Evolutionary conservation across 2,329 filamentous ascomycete genomes (phyloP).

Genomic region (Verticillium nubilum): DNA sequence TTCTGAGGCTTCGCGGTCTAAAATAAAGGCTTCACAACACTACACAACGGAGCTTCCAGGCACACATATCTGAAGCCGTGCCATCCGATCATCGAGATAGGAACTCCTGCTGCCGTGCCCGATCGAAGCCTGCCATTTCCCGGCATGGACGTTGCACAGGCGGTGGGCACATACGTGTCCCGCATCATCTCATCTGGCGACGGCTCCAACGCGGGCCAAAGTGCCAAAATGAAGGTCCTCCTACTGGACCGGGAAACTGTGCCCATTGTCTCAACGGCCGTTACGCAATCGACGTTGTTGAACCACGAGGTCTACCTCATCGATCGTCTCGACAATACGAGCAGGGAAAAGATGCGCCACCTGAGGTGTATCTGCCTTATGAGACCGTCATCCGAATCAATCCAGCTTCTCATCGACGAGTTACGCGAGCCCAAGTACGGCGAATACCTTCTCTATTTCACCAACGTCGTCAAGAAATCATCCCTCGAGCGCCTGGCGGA

Average conservation of each 20-base stretch:
- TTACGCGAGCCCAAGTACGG: conserved; percentile 94
- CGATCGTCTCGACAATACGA: conserved; percentile 85
- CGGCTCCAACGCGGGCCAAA: conserved; percentile 56
- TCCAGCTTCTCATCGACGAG: conserved; percentile 92
- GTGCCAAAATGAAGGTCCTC: conserved; percentile 97
- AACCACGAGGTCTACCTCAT: conserved; percentile 98
- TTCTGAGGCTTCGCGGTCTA: too few species aligned
- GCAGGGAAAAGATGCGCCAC: conserved; percentile 96
- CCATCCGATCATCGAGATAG: not conserved
- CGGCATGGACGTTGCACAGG: conserved; percentile 88
- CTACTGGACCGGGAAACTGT: conserved; percentile 92
- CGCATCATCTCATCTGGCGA: conserved; percentile 91
- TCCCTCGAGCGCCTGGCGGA: conserved; percentile 90
- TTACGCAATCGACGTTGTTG: conserved; percentile 89
- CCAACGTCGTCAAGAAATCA: conserved; percentile 96
- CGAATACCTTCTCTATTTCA: conserved; percentile 96
- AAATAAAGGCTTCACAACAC: too few species aligned
- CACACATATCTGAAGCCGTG: not conserved
- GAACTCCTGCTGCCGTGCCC: not conserved
- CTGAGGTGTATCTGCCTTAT: conserved; percentile 90
- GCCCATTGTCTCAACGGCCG: conserved; percentile 87
- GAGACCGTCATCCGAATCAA: conserved; percentile 84
- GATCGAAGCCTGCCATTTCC: conserved; percentile 13
- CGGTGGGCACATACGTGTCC: conserved; percentile 89
- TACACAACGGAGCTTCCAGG: not conserved